A percentile compares a stretch with the other conserved stretches of the same genome.
Conservation (phyloP, 2,329 filamentous ascomycete genomes). For the Fusarium verrucosum region DNA sequence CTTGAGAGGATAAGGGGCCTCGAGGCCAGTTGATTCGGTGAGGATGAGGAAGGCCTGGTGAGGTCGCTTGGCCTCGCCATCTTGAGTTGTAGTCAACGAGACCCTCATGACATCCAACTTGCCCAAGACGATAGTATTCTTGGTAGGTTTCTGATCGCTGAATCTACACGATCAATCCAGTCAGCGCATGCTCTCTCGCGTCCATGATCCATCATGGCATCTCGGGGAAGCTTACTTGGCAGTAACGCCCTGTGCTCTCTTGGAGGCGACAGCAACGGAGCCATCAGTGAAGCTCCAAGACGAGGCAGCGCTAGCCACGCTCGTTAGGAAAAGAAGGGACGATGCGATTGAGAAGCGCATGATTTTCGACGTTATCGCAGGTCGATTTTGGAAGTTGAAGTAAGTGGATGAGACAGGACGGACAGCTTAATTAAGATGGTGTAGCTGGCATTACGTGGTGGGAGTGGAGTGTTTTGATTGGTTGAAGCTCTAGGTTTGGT, state of each 20-base stretch:
- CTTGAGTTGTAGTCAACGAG: slow-evolving; percentile 81
- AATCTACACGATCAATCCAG: slow-evolving; percentile 58
- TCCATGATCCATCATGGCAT: slow-evolving; percentile 30
- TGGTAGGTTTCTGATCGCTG: slow-evolving; percentile 65
- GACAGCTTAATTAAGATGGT: slow-evolving; percentile 43
- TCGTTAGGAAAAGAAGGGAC: slow-evolving; percentile 58
- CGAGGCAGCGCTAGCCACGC: slow-evolving; percentile 62
- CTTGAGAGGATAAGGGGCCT: slow-evolving; percentile 84
- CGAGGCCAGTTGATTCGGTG: slow-evolving; percentile 79
- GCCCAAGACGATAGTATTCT: slow-evolving; percentile 71
- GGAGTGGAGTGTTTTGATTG: slow-evolving; percentile 39
- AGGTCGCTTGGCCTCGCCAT: slow-evolving; percentile 79
- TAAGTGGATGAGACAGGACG: slow-evolving; percentile 38
- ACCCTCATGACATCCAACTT: slow-evolving; percentile 81
- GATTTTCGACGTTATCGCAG: slow-evolving; percentile 37
- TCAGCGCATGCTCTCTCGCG: slow-evolving; percentile 36
- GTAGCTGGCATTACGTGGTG: slow-evolving; percentile 46
- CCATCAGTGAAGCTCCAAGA: slow-evolving; percentile 81
- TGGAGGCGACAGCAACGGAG: slow-evolving; percentile 70
- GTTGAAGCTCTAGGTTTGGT: slow-evolving; percentile 31
- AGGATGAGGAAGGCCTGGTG: slow-evolving; percentile 94
- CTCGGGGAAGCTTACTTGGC: slow-evolving; percentile 66
- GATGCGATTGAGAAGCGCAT: slow-evolving; percentile 54
- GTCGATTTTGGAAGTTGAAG: slow-evolving; percentile 32
- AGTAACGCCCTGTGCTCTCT: slow-evolving; percentile 70